A percentile compares a stretch with the other conserved stretches of the same genome.
These are phyloP conservation scores for Aureobasidium sp. DNA, from an alignment of 2,329 filamentous ascomycete genomes.

Conservation along the genomic window DNA sequence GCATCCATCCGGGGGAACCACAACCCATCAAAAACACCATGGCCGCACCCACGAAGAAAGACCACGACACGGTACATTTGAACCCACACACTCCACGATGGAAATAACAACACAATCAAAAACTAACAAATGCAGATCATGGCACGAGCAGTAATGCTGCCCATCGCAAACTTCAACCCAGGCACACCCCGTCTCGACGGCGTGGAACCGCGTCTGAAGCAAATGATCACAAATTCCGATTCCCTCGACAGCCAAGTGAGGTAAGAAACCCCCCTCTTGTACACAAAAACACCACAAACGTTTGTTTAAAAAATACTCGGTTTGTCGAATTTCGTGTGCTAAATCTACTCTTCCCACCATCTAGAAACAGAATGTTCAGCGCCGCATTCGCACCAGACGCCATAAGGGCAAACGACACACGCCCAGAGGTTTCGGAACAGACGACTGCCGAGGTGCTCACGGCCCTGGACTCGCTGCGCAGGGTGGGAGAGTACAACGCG, in stretches of 20 bases:
- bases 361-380: conserved; percentile 1
- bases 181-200: conserved; percentile 3
- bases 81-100: background rate
- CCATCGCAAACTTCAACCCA: conserved; percentile 13
- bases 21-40: conserved; percentile 6
- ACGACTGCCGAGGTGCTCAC: background rate
- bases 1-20: too few relatives aligned
- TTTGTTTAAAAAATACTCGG: background rate
- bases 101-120: background rate
- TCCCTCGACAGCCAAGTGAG: conserved; percentile 8
- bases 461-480: background rate
- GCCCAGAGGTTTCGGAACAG: background rate
- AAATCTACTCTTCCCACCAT: background rate
- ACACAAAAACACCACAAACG: background rate
- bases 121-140: background rate
- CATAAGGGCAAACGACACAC: background rate
- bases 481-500: background rate
- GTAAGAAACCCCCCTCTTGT: too few relatives aligned
- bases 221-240: conserved; percentile 12
- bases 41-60: background rate
- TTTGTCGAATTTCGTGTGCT: too few relatives aligned
- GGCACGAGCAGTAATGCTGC: conserved; percentile 16
- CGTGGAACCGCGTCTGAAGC: background rate
- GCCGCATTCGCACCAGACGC: conserved; percentile 1
- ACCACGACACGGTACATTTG: background rate